phyloP scores from a whole-genome alignment of 2,329 filamentous ascomycete genomes.

The Alternaria sp. region DNA sequence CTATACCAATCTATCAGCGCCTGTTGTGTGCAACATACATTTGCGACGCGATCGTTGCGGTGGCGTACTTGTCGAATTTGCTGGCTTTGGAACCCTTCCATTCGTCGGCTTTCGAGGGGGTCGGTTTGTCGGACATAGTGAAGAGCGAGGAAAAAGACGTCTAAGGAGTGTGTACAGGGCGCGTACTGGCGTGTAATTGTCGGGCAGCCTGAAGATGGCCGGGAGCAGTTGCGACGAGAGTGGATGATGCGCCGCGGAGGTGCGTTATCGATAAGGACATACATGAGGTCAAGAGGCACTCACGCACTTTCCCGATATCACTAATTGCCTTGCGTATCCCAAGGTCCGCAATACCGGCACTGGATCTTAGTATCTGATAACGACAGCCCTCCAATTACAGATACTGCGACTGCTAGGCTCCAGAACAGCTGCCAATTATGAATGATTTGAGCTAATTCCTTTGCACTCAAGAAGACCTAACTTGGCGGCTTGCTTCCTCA shows the following conservation, averaged over 20 bases:
- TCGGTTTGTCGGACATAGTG: slow-evolving; percentile 16
- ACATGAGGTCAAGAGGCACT: not conserved
- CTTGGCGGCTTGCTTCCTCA: not conserved
- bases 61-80: slow-evolving; percentile 49
- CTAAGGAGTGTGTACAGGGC: not conserved
- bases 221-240: not conserved
- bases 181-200: not conserved
- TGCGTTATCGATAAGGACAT: slow-evolving; percentile 20
- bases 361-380: not conserved
- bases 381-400: not conserved
- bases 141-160: not conserved
- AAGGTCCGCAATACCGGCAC: not conserved
- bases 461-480: not conserved
- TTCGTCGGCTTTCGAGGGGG: slow-evolving; percentile 25
- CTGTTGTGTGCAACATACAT: not conserved
- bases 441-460: not conserved
- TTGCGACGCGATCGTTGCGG: not conserved
- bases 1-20: slow-evolving; percentile 56
- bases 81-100: slow-evolving; percentile 40
- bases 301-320: not conserved
- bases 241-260: slow-evolving; percentile 3
- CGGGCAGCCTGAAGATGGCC: not conserved
- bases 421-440: not conserved
- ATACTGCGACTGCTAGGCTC: not conserved
- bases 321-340: not conserved